A percentile compares a stretch with the other conserved stretches of the same genome.
Evolutionary conservation across 2,329 filamentous ascomycete genomes (phyloP).

Genomic region (Acrodontium crateriforme): DNA sequence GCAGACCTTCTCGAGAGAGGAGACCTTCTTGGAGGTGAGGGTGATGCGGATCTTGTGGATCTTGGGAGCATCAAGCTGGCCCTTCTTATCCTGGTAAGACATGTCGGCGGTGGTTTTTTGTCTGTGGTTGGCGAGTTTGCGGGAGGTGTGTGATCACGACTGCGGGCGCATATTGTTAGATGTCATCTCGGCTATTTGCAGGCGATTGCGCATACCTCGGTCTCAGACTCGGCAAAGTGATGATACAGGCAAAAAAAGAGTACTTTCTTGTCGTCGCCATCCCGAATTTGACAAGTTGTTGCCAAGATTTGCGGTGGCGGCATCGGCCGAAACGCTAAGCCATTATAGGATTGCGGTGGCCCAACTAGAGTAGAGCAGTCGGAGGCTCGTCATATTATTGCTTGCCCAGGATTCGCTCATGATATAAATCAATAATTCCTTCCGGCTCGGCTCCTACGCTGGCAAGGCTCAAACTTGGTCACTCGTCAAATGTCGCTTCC

Average conservation of each 20-base stretch:
- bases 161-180: conserved; percentile 3
- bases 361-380: too few species aligned
- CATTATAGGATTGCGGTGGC: too few species aligned
- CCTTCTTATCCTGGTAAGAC: conserved; percentile 89
- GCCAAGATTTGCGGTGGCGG: too few species aligned
- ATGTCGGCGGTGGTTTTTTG: conserved; percentile 41
- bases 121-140: conserved; percentile 11
- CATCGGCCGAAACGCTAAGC: too few species aligned
- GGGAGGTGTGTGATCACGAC: conserved; percentile 17
- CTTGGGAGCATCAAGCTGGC: conserved; percentile 82
- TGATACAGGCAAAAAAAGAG: conserved; percentile 28
- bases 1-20: conserved; percentile 95
- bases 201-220: conserved; percentile 6
- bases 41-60: conserved; percentile 98
- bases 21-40: conserved; percentile 86
- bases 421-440: too few species aligned
- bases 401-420: too few species aligned
- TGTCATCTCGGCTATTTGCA: background rate
- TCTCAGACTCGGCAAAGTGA: conserved; percentile 41
- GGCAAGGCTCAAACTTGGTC: too few species aligned
- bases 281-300: too few species aligned
- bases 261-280: conserved; percentile 7
- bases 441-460: too few species aligned
- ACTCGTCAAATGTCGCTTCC: conserved; percentile 52
- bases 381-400: too few species aligned